phyloP scores from a whole-genome alignment of 2,329 filamentous ascomycete species.

The Xylaria sp. region DNA sequence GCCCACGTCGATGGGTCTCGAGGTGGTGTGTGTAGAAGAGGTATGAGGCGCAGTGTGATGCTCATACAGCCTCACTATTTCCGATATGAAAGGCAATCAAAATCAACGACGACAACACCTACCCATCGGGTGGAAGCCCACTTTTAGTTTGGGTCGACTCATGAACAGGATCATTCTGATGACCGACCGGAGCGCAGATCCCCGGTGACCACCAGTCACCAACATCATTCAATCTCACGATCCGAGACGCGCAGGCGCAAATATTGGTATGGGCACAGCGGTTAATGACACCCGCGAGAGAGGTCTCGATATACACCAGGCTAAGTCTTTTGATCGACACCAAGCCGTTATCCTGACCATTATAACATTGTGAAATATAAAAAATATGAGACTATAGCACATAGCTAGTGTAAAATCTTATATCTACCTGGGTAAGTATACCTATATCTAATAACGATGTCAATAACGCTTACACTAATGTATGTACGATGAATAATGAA shows the following conservation, averaged over 20 bases:
- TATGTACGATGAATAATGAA: background rate
- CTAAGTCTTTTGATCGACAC: no score
- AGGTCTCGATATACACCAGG: background rate
- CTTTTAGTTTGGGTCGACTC: background rate
- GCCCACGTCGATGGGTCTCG: no score
- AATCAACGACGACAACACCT: background rate
- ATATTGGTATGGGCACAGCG: slow-evolving; percentile 1
- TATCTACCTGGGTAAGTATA: no score
- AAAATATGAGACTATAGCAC: no score
- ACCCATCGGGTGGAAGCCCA: background rate
- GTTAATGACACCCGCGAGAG: slow-evolving; percentile 17
- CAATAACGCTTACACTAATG: background rate
- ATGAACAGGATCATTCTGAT: background rate
- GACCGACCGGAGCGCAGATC: background rate
- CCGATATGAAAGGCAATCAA: no score
- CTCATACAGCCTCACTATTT: no score
- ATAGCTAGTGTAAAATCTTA: no score
- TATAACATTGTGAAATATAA: no score
- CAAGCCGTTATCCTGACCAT: no score
- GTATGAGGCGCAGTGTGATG: no score
- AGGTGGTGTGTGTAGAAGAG: no score
- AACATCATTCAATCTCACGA: background rate
- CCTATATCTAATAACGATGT: no score
- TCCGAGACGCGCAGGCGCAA: background rate
- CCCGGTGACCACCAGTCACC: background rate